Base-by-base conservation (phyloP, 345 rosid genomes). In the Citropsis articulata region DNA sequence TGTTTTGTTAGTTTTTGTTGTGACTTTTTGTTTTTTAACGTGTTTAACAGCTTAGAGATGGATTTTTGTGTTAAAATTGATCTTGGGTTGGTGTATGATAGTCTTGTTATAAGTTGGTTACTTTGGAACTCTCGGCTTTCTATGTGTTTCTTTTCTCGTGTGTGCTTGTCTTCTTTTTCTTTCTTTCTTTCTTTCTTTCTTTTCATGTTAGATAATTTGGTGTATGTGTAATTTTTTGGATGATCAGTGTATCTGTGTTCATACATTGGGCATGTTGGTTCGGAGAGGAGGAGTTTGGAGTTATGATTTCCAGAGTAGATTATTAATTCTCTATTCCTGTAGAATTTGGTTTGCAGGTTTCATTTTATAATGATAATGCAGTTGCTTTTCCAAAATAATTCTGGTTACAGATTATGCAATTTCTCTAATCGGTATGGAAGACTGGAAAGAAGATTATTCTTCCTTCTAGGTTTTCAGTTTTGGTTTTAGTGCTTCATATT, bases 11-110 rank as follows among this genome's bases (percentile, higher is more conserved):
- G 25, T 65, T 72, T 42, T 83, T 75, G 77, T 55, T 38, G 27
- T 53, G 79, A 31, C 36, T 75, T 77, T 79, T 73, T 85, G 81
- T 61, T 69, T 77, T 69, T 78, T 75, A 50, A 82, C 78, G 2
- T 74, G 33, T 66, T 80, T 67, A 7, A 36, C 45, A 18, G 66
- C 66, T 81, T 78, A 73, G 81, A 48, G 83, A 78, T 64, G 78
- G 21, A 68, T 77, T 69, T 80, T 71, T 28, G 62, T 36, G 45
- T 62, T 72, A 38, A 78, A 67, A 81, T 65, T 31, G 85, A 78
- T 77, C 71, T 82, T 80, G 75, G 82, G 73, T 65, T 66, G 60
- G 42, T 73, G 60, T 72, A 60, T 69, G 63, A 45, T 73, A 40
- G 28, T 73, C 86, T 75, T 80, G 74, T 72, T 81, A 4, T 78